Base-by-base conservation (phyloP, 1,139 yeast genomes). In the Taiozyma onychis region DNA sequence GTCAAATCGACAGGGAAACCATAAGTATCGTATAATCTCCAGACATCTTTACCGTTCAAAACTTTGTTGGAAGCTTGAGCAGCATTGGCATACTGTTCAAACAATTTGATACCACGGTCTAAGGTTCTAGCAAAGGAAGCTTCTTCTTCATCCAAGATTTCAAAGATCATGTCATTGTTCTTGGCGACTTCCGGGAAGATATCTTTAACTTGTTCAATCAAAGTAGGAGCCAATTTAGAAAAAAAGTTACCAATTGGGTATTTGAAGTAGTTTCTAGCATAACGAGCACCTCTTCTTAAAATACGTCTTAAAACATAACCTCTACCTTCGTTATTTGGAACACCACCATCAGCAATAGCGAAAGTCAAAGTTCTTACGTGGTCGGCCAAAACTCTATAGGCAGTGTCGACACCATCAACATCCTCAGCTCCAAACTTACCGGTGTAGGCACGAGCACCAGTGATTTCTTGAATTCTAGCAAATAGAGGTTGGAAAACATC, bases 1-100 rank as follows among this genome's bases (percentile, higher is more conserved):
- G 99, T 95, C 68, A 93, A 81, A 72, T 93, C 99, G 49, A 90
- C 97, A 43, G 99, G 99, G 87, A 93, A 93, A 51, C 99, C 99
- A 66, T 91, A 93, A n/a, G 99, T 95, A 64, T 93, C 99, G 63
- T 95, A 95, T 63, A 93, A 77, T 72, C 99, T 83, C 99, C 99
- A 93, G 42, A 93, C 99, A 66, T 93, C 97, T 64, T 81, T 85
- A 67, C 99, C 99, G 47, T 88, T 81, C 55, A 93, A 78, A 42
- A 86, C 80, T 69, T 85, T 91, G 56, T 79, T 81, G 34, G 85
- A 80, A 65, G 84, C 81, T 52, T 86, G 76, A 49, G 98, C 96
- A 63, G 82, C 80, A 46, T 80, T 79, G 47, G 97, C 96, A 65
- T 93, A 91, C 67, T 88, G 88, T 72, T 93, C 97, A 63, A 93